Percentiles rank a stretch among this genome's conserved stretches.
Conservation (phyloP, 257 asterid genomes). For the Fraxinus pennsylvanica region DNA sequence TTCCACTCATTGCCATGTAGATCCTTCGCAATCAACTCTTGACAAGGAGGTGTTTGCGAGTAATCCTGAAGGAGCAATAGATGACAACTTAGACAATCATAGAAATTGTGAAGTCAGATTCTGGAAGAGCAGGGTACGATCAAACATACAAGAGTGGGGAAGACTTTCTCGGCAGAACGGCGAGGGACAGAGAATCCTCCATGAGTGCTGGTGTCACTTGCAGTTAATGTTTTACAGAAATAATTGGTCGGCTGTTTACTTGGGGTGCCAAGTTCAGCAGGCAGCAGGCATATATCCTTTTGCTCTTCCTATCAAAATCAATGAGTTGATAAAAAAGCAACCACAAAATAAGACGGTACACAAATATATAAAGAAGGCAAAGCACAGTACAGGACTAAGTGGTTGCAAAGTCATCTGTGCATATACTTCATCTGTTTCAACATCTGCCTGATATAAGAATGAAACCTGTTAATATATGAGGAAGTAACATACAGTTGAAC, state of each 20-base stretch:
- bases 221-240: constrained; percentile 90
- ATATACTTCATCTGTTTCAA: constrained; percentile 92
- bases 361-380: constrained; percentile 4
- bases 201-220: constrained; percentile 95
- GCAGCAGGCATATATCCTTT: constrained; percentile 81
- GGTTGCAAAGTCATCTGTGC: constrained; percentile 98
- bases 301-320: constrained; percentile 77
- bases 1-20: constrained; percentile 98
- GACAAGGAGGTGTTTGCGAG: constrained; percentile 85
- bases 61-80: constrained; percentile 60
- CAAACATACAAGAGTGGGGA: constrained; percentile 84
- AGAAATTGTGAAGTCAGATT: neutral
- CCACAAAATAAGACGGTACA: constrained; percentile 12
- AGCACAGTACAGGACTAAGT: constrained; percentile 63
- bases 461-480: neutral
- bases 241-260: constrained; percentile 95
- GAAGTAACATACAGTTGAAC: constrained; percentile 2
- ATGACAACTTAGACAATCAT: constrained; percentile 1
- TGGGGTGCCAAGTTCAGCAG: constrained; percentile 80
- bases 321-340: constrained; percentile 15
- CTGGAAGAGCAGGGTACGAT: neutral
- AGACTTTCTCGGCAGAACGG: constrained; percentile 97
- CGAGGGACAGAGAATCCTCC: constrained; percentile 99
- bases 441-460: constrained; percentile 70
- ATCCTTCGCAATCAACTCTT: constrained; percentile 92